These are phyloP conservation scores for Anastatica hierochuntica DNA, from an alignment of 345 rosid species.

Conservation along the genomic window DNA sequence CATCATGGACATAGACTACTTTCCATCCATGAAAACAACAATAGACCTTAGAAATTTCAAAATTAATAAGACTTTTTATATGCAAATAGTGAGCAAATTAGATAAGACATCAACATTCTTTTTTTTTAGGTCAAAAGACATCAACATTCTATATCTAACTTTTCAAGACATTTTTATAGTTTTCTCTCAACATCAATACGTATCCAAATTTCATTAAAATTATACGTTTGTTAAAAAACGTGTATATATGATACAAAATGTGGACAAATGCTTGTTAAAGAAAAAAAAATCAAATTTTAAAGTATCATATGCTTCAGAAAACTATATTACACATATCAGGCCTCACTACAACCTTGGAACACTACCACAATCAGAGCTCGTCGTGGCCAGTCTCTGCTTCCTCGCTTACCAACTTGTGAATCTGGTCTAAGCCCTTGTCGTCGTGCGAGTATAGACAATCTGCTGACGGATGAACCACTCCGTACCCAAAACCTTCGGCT, in stretches of 20 bases:
- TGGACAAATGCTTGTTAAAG: constrained; percentile 4
- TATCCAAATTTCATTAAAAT: no score
- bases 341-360: constrained; percentile 17
- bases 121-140: no score
- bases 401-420: neutral
- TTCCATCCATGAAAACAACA: no score
- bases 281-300: constrained; percentile 2
- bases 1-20: no score
- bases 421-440: constrained; percentile 33
- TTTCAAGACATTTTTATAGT: no score
- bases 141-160: no score
- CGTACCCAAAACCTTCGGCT: constrained; percentile 73
- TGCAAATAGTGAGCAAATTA: no score
- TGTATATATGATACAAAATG: constrained; percentile 6
- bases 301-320: constrained; percentile 26
- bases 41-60: no score
- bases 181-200: no score
- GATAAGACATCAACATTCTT: no score
- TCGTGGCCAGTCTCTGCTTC: constrained; percentile 21
- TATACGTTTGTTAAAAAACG: no score
- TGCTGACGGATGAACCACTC: constrained; percentile 77
- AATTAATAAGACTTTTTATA: no score
- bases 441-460: constrained; percentile 81
- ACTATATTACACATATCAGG: constrained; percentile 20
- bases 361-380: constrained; percentile 17